Percentiles rank a stretch among this genome's conserved stretches.
These are phyloP conservation scores for Raphanus hybrid DNA, from an alignment of 441 rosid genomes.

Conservation along the genomic window DNA sequence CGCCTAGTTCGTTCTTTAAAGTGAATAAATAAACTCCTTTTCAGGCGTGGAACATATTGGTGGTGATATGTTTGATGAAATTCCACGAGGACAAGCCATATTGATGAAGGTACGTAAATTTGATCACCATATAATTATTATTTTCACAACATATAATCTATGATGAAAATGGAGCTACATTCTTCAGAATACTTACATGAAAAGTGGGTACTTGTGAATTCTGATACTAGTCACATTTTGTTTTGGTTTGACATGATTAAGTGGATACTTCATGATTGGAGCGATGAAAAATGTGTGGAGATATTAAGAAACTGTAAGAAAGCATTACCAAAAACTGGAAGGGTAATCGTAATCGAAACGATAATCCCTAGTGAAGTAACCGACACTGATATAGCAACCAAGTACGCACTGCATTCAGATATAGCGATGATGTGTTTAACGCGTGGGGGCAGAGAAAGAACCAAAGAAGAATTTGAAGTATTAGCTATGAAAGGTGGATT, in stretches of 20 bases:
- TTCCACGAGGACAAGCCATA: conserved; percentile 27
- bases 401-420: background rate
- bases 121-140: background rate
- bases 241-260: background rate
- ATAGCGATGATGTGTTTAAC: background rate
- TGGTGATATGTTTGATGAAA: conserved; percentile 30
- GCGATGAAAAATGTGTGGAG: conserved; percentile 19
- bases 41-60: conserved; percentile 26
- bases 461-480: conserved; percentile 10
- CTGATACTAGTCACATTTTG: background rate
- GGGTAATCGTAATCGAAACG: background rate
- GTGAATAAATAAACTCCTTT: background rate
- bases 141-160: background rate
- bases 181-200: conserved; percentile 7
- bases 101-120: conserved; percentile 24
- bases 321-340: conserved; percentile 11
- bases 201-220: background rate
- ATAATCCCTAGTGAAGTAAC: background rate
- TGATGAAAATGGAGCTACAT: background rate
- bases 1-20: background rate
- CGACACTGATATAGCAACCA: conserved; percentile 2
- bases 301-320: conserved; percentile 21
- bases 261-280: conserved; percentile 32
- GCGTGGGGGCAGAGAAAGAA: conserved; percentile 14
- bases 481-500: conserved; percentile 16